phyloP scores from a whole-genome alignment of 1,139 yeast species.

The Candida sanyaensis region DNA sequence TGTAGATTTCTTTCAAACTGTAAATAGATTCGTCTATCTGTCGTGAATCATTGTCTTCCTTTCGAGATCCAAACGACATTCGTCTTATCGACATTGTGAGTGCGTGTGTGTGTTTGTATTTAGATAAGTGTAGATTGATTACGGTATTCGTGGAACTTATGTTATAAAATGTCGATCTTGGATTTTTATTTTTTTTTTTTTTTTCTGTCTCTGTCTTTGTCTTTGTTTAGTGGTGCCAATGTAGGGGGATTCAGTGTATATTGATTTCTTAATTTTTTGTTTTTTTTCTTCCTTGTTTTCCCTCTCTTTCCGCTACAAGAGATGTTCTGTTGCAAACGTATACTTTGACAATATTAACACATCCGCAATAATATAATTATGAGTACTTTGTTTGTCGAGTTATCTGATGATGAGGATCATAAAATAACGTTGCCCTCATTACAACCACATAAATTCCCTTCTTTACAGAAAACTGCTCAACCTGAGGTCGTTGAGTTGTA shows the following conservation, averaged over 20 bases:
- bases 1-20: conserved; percentile 39
- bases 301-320: not conserved
- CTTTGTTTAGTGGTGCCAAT: not conserved
- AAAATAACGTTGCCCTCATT: not conserved
- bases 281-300: not conserved
- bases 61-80: conserved; percentile 12
- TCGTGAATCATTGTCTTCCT: conserved; percentile 6
- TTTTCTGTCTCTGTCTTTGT: not conserved
- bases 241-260: not conserved
- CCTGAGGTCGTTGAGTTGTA: conserved; percentile 23
- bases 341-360: not conserved
- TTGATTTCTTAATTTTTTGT: too few relatives aligned
- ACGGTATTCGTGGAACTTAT: not conserved
- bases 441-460: not conserved
- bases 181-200: not conserved
- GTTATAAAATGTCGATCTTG: not conserved
- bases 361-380: not conserved
- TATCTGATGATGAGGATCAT: conserved; percentile 14
- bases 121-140: not conserved
- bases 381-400: conserved; percentile 12
- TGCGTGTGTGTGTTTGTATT: not conserved
- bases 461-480: not conserved
- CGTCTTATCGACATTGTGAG: conserved; percentile 11
- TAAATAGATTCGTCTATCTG: conserved; percentile 30
- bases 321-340: not conserved